phyloP scores from a whole-genome alignment of 768 basidiomycete species.

The Termitomyces heimii region DNA sequence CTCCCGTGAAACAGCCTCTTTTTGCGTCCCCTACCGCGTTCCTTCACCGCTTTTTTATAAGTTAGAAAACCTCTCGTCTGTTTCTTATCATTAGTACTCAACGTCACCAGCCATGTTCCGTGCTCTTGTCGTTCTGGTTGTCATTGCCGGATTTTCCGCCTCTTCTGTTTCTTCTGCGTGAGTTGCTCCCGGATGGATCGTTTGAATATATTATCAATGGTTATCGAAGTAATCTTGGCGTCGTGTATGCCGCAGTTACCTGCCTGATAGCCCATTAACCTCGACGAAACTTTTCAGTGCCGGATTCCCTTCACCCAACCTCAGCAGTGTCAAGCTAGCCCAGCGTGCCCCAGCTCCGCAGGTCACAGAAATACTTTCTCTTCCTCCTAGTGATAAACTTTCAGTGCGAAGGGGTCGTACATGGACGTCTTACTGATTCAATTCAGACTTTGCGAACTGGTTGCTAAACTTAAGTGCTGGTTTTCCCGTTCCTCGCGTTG shows the following conservation, averaged over 20 bases:
- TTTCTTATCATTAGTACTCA: neutral
- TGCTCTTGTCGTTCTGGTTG: conserved; percentile 4
- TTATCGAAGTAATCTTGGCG: neutral
- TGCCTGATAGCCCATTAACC: neutral
- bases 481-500: conserved; percentile 2
- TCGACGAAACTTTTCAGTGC: neutral
- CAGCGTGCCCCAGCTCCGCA: conserved; percentile 6
- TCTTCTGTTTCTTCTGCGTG: conserved; percentile 9
- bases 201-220: neutral
- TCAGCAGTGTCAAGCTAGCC: conserved; percentile 5
- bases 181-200: neutral
- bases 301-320: conserved; percentile 8
- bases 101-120: conserved; percentile 4
- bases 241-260: neutral
- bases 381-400: neutral
- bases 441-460: neutral
- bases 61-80: neutral
- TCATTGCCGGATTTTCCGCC: conserved; percentile 2
- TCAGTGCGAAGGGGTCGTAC: neutral
- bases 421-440: neutral
- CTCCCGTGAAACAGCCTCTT: neutral
- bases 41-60: neutral
- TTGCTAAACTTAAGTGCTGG: conserved; percentile 2
- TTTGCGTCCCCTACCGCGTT: neutral
- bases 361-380: neutral